A percentile compares a stretch with the other conserved stretches of the same genome.
phyloP scores from a whole-genome alignment of 306 rosid species.

The Prunus mume region DNA sequence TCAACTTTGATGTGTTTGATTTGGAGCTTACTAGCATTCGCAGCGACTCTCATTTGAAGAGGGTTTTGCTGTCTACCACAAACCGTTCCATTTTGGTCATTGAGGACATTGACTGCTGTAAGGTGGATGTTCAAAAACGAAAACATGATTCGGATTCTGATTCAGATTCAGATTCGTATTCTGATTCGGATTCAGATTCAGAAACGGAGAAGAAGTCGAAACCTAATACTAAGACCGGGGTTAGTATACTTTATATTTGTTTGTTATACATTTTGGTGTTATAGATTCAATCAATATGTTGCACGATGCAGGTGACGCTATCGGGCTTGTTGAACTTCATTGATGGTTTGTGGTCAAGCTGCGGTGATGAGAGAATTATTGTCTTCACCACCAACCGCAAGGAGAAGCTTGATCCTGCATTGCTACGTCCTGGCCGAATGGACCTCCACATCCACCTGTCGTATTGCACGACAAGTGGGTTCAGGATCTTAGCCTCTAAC shows the following conservation, averaged over 20 bases:
- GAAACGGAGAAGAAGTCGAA: too few species aligned
- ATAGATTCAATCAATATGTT: too few species aligned
- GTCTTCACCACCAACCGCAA: constrained; percentile 52
- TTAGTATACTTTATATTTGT: too few species aligned
- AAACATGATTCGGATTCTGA: neutral
- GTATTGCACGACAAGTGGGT: constrained; percentile 34
- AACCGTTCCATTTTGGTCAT: constrained; percentile 45
- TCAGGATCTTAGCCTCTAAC: constrained; percentile 32
- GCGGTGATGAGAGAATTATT: constrained; percentile 49
- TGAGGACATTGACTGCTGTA: constrained; percentile 42
- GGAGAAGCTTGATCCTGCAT: constrained; percentile 42
- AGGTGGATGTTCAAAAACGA: neutral
- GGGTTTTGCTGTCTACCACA: constrained; percentile 23
- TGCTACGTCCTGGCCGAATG: constrained; percentile 57
- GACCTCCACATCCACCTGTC: constrained; percentile 56
- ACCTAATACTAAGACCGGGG: too few species aligned
- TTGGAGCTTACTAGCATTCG: constrained; percentile 28
- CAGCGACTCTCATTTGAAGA: constrained; percentile 25
- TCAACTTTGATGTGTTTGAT: constrained; percentile 39
- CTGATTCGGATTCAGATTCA: neutral
- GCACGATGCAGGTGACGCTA: constrained; percentile 23
- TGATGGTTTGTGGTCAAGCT: constrained; percentile 59
- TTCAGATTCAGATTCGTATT: neutral
- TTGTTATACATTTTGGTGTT: too few species aligned
- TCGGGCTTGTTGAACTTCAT: constrained; percentile 40